Evolutionary conservation across 345 rosid species (phyloP).

Genomic region (Citrus inodora): DNA sequence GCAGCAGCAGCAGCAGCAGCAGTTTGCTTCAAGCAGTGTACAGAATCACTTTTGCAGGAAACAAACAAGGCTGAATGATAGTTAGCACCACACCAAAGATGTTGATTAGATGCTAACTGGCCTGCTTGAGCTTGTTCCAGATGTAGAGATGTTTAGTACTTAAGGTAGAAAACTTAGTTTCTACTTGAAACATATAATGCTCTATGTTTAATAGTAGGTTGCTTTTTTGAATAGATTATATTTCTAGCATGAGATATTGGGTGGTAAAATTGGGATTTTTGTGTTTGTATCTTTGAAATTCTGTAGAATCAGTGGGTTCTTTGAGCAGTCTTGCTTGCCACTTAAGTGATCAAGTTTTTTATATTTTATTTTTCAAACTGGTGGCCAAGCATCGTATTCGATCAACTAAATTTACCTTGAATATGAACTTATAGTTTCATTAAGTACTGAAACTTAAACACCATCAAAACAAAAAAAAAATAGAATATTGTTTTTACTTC

Average conservation of each 20-base stretch:
- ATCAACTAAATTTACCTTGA: neutral
- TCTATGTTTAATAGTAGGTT: slow-evolving; percentile 10
- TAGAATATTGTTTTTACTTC: no score
- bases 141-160: slow-evolving; percentile 20
- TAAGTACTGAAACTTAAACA: no score
- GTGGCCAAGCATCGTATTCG: no score
- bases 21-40: neutral
- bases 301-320: neutral
- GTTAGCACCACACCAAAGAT: neutral
- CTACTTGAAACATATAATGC: slow-evolving; percentile 5
- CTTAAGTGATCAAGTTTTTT: neutral
- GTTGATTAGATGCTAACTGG: neutral
- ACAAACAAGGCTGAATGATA: slow-evolving; percentile 1
- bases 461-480: no score
- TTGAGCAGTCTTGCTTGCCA: neutral
- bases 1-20: slow-evolving; percentile 11
- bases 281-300: neutral
- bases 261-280: neutral
- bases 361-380: no score
- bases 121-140: slow-evolving; percentile 11
- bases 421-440: neutral
- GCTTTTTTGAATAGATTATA: neutral
- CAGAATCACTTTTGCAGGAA: neutral
- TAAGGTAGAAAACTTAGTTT: slow-evolving; percentile 16
- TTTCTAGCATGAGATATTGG: neutral